Conservation (phyloP, 176 grass and related monocot species). For the Avena eriantha region DNA sequence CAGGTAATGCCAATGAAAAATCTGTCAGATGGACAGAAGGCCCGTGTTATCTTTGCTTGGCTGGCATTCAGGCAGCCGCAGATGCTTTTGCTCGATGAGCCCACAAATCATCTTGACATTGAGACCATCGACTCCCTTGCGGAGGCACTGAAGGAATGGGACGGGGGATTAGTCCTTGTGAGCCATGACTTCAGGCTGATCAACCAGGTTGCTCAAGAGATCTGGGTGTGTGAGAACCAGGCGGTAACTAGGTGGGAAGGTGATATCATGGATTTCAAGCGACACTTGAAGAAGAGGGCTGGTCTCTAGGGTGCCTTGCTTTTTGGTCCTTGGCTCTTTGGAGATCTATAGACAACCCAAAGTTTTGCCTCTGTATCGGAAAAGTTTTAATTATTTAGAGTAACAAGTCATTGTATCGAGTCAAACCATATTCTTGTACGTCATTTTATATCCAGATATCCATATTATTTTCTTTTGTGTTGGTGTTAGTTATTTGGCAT, state of each 20-base stretch:
- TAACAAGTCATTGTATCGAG: constrained; percentile 4
- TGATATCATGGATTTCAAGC: constrained; percentile 95
- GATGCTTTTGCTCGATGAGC: constrained; percentile 79
- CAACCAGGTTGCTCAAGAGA: constrained; percentile 97
- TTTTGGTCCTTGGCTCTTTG: constrained; percentile 25
- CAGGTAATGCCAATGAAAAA: constrained; percentile 99
- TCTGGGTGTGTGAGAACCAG: constrained; percentile 95
- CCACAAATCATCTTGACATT: constrained; percentile 93
- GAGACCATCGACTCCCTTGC: constrained; percentile 96
- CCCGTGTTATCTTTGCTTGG: constrained; percentile 90
- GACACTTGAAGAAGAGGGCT: constrained; percentile 79
- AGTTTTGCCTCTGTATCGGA: constrained; percentile 41
- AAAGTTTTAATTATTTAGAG: background rate
- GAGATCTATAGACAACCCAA: constrained; percentile 33
- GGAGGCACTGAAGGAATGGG: constrained; percentile 93
- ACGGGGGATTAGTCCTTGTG: constrained; percentile 88
- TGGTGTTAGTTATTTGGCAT: background rate
- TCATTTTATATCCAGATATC: background rate
- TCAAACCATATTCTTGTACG: background rate
- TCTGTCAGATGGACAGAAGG: constrained; percentile 85
- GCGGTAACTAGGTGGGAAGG: constrained; percentile 91
- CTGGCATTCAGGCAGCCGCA: constrained; percentile 89
- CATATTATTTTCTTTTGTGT: background rate
- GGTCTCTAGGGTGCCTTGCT: constrained; percentile 45
- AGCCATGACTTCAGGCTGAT: constrained; percentile 98